phyloP scores from a whole-genome alignment of 2,329 filamentous ascomycete species.

The Beauveria scarabaeidicola region DNA sequence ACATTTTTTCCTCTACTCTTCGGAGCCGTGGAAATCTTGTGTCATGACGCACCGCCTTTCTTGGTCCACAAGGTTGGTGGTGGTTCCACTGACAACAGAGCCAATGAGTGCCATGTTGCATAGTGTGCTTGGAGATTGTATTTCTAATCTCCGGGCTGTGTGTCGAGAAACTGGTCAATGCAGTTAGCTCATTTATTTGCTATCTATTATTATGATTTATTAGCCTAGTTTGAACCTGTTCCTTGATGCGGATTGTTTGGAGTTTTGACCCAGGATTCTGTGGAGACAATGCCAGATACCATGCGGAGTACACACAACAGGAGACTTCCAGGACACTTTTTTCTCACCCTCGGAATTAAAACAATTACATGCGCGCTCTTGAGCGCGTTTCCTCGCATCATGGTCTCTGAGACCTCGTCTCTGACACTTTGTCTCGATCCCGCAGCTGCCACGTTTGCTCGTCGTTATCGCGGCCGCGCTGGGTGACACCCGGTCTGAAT shows the following conservation, averaged over 20 bases:
- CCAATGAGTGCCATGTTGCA: not conserved
- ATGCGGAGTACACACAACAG: too few species aligned
- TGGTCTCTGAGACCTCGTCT: too few species aligned
- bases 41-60: slow-evolving; percentile 4
- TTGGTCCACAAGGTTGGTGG: slow-evolving; percentile 4
- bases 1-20: not conserved
- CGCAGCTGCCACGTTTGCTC: not conserved
- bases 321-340: not conserved
- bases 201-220: not conserved
- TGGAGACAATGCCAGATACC: not conserved
- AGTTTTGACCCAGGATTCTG: not conserved
- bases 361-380: not conserved
- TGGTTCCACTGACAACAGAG: not conserved
- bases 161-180: not conserved
- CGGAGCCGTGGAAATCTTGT: not conserved
- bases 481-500: not conserved
- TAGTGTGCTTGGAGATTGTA: slow-evolving; percentile 4
- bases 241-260: not conserved
- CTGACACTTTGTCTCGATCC: not conserved
- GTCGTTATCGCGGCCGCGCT: not conserved
- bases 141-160: slow-evolving; percentile 6
- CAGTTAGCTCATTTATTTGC: not conserved
- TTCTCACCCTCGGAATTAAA: not conserved
- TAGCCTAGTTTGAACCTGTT: not conserved
- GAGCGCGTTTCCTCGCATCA: not conserved